Evolutionary conservation across 331 rosid genomes (phyloP).

Genomic region (Prunus yedoensis): DNA sequence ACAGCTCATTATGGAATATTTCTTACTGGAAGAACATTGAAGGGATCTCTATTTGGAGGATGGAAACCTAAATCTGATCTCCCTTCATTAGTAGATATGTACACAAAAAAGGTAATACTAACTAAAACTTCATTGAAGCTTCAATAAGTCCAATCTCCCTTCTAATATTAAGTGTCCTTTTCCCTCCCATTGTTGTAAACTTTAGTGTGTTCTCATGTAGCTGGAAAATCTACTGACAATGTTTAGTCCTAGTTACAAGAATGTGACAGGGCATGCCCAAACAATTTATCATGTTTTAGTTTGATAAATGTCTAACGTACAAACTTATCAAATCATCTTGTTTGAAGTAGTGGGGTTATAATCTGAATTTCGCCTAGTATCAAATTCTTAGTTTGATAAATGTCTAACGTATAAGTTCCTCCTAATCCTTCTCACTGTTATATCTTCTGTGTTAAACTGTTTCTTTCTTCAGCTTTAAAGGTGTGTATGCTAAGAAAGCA

Average conservation of each 20-base stretch:
- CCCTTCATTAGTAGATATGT: constrained; percentile 85
- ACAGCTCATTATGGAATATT: constrained; percentile 76
- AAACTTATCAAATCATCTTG: too few species aligned
- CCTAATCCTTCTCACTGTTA: too few species aligned
- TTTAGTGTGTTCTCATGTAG: not conserved
- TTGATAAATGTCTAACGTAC: not conserved
- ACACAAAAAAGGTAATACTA: constrained; percentile 62
- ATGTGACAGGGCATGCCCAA: not conserved
- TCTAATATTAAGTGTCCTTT: not conserved
- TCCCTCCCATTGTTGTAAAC: not conserved
- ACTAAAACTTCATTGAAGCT: constrained; percentile 7
- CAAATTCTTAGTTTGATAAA: too few species aligned
- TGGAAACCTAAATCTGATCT: constrained; percentile 97
- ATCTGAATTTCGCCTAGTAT: too few species aligned
- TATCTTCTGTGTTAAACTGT: too few species aligned
- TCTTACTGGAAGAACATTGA: constrained; percentile 80
- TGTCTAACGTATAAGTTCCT: too few species aligned
- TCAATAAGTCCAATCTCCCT: not conserved
- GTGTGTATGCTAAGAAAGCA: too few species aligned
- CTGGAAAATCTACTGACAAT: not conserved
- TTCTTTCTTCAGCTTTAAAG: too few species aligned
- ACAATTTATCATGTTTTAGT: not conserved
- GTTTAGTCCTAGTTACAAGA: not conserved
- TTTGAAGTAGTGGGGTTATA: too few species aligned
- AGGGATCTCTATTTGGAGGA: constrained; percentile 91